Base-by-base conservation (phyloP, 768 basidiomycete species). In the Boletus rubroflammeus region DNA sequence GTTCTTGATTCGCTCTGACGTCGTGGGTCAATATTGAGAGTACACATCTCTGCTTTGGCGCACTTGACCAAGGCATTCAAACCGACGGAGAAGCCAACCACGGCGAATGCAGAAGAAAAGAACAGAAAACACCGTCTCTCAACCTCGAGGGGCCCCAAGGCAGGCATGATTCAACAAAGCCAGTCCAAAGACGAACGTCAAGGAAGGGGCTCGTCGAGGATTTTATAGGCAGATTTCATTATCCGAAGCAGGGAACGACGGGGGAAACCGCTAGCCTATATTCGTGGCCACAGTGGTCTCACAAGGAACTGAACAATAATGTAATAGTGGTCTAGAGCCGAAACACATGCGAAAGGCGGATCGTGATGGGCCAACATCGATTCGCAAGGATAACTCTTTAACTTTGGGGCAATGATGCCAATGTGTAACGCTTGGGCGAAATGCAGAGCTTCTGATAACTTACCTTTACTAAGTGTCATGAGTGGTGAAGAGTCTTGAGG, bases 31-130 rank as follows among this genome's bases (percentile, higher is more conserved):
- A 50, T 11, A 21, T 43, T 25, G 26, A 35, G 39, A 14, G 15
- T 8, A 39, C 9, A 9, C 3, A 19, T 35, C 13, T 28, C 25
- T 32, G 19, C 0, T 17, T 36, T 2, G 7, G 51, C 65, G 32
- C 35, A 61, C 65, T 63, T 66, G 59, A 63, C 28, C 45, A 59
- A 48, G 1, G 65, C 59, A 49, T 63, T 63, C 38, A 63, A 23
- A 10, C 62, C 62, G 5, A 66, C 57, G 13, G 53, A 47, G 23
- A 47, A 47, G 6, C 57, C 59, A 5, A 70, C 60, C 9, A 67
- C 47, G 1, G 67, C 62, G 57, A 70, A 73, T 14, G 64, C 63
- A 51, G 65, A 71, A 38, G 71, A 68, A 36, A 75, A 59, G 23
- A 58, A 56, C 31, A 74, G 63, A 2, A 64, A 47, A 32, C 56